A percentile compares a stretch with the other conserved stretches of the same genome.
Evolutionary conservation across 805 yeast species (phyloP).

Genomic region (Candida vaughaniae): DNA sequence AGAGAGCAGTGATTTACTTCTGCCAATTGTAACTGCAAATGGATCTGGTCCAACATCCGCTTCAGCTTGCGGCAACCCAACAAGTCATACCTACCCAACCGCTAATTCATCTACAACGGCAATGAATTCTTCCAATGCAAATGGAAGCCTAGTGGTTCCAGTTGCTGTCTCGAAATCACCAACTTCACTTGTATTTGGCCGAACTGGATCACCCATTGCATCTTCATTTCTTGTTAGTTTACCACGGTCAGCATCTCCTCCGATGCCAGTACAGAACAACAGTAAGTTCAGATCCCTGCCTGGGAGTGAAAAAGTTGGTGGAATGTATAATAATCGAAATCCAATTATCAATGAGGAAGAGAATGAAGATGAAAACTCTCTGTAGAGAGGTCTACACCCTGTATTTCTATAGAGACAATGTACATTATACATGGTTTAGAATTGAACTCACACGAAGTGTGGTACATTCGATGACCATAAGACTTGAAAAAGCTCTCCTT

Average conservation of each 20-base stretch:
- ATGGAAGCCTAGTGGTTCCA: background rate
- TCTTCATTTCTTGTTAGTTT: background rate
- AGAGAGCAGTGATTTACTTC: slow-evolving; percentile 23
- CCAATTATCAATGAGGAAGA: slow-evolving; percentile 19
- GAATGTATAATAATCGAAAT: background rate
- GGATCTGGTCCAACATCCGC: background rate
- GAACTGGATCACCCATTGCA: slow-evolving; percentile 4
- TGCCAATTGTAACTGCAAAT: slow-evolving; percentile 6
- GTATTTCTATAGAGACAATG: no score
- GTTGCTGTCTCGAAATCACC: background rate
- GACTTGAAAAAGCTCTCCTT: no score
- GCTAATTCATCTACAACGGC: background rate
- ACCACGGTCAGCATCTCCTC: slow-evolving; percentile 12
- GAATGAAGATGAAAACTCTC: slow-evolving; percentile 16
- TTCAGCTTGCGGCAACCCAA: slow-evolving; percentile 1
- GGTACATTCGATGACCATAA: no score
- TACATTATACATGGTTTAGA: no score
- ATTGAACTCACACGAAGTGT: no score
- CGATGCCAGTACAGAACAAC: slow-evolving; percentile 4
- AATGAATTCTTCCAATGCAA: background rate
- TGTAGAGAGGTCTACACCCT: no score
- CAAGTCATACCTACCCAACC: background rate
- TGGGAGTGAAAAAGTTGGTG: background rate
- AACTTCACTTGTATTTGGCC: slow-evolving; percentile 3
- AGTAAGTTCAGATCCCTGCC: slow-evolving; percentile 6